phyloP scores from a whole-genome alignment of 176 grass and related monocot species.

The Raddia distichophylla region DNA sequence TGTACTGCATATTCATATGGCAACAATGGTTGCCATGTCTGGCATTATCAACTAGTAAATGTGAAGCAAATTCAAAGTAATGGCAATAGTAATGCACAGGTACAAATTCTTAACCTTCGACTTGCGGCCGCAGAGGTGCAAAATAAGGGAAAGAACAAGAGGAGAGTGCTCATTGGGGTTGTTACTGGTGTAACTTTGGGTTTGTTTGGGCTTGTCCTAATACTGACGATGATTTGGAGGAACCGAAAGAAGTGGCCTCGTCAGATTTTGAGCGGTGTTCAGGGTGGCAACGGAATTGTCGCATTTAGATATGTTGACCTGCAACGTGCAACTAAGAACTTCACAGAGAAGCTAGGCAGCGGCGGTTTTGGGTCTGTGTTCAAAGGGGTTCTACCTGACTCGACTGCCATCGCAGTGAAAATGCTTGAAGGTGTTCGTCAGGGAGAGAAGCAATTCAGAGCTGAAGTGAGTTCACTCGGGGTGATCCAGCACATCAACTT shows the following conservation, averaged over 20 bases:
- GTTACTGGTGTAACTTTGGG: too few species aligned
- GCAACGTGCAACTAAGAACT: constrained; percentile 3
- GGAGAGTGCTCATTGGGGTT: too few species aligned
- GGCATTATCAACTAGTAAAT: too few species aligned
- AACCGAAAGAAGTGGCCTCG: neutral
- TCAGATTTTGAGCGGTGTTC: neutral
- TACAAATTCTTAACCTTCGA: too few species aligned
- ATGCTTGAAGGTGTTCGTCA: neutral
- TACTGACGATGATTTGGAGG: neutral
- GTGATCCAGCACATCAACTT: constrained; percentile 23
- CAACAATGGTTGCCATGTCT: too few species aligned
- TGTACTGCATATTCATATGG: too few species aligned
- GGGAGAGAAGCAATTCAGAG: constrained; percentile 36
- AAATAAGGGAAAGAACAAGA: too few species aligned
- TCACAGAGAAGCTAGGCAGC: neutral
- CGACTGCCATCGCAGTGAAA: constrained; percentile 15
- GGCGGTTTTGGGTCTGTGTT: constrained; percentile 32
- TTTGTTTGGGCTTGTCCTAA: too few species aligned
- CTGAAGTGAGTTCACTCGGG: constrained; percentile 37
- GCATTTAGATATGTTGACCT: constrained; percentile 11
- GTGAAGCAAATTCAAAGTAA: too few species aligned
- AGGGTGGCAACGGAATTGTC: neutral
- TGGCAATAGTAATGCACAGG: too few species aligned
- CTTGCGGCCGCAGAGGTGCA: too few species aligned
- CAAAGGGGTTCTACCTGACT: neutral